These are phyloP conservation scores for Aspergillus sp. DNA, from an alignment of 2,329 filamentous ascomycete genomes.

Conservation along the genomic window DNA sequence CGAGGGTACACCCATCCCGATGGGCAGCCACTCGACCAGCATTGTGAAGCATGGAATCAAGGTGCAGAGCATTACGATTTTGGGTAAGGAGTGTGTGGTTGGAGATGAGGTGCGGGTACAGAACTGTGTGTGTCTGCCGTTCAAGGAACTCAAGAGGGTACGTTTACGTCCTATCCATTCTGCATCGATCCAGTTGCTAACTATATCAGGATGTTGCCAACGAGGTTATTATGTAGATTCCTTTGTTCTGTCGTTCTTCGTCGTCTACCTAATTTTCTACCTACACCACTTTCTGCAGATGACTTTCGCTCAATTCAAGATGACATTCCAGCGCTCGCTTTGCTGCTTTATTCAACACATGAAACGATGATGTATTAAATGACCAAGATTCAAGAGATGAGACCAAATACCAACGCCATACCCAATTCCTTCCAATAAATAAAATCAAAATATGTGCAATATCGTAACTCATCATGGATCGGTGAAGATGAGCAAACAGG, in stretches of 20 bases:
- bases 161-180: constrained; percentile 30
- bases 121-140: constrained; percentile 95
- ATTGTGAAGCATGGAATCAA: constrained; percentile 97
- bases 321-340: not conserved
- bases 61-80: constrained; percentile 95
- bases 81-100: constrained; percentile 92
- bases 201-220: constrained; percentile 33
- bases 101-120: constrained; percentile 92
- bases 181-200: not conserved
- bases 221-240: constrained; percentile 77
- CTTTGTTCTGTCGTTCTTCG: not conserved
- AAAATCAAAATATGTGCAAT: constrained; percentile 1
- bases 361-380: not conserved
- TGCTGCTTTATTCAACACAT: not conserved
- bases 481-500: not conserved
- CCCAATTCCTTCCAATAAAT: not conserved
- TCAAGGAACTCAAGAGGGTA: constrained; percentile 95
- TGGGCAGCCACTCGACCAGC: constrained; percentile 82
- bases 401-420: not conserved
- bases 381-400: not conserved
- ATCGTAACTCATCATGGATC: constrained; percentile 8
- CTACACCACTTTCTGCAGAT: not conserved
- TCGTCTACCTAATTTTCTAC: not conserved
- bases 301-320: not conserved
- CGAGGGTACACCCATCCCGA: constrained; percentile 84